phyloP scores from a whole-genome alignment of 768 basidiomycete species.

The Saitozyma sp. region DNA sequence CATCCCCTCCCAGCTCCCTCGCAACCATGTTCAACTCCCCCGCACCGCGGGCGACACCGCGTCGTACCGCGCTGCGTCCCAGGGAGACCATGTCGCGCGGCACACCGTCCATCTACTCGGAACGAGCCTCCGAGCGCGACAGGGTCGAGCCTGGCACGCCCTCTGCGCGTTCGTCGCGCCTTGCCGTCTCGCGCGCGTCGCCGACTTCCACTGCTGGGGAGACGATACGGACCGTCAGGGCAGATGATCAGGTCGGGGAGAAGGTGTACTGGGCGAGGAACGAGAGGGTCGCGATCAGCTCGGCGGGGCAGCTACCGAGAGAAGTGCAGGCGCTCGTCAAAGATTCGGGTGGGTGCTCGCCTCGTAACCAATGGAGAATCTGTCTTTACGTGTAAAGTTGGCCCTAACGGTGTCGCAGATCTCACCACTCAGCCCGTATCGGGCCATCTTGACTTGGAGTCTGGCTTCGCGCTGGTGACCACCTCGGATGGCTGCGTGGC shows the following conservation, averaged over 20 bases:
- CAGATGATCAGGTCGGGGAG: conserved; percentile 13
- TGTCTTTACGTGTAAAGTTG: not conserved
- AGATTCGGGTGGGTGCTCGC: conserved; percentile 26
- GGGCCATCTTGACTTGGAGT: conserved; percentile 36
- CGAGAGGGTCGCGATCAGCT: conserved; percentile 25
- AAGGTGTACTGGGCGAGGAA: conserved; percentile 32
- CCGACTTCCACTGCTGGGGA: conserved; percentile 42
- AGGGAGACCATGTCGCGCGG: not conserved
- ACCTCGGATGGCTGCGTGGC: conserved; percentile 38
- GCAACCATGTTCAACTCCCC: conserved; percentile 37
- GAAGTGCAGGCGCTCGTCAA: conserved; percentile 36
- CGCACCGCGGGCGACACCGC: conserved; percentile 31
- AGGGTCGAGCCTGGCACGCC: conserved; percentile 23
- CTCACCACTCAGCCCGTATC: conserved; percentile 21
- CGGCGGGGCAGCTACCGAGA: conserved; percentile 30
- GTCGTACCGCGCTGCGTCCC: conserved; percentile 1
- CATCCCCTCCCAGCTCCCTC: too few species aligned
- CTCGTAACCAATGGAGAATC: not conserved
- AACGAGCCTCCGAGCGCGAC: conserved; percentile 11
- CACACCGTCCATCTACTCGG: conserved; percentile 9
- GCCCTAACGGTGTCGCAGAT: conserved; percentile 15
- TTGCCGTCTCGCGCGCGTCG: conserved; percentile 9
- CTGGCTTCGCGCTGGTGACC: conserved; percentile 49
- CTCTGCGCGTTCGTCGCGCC: conserved; percentile 17
- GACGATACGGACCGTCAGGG: conserved; percentile 25